These are phyloP conservation scores for Yarrowia sp. DNA, from an alignment of 805 yeast genomes.

Conservation along the genomic window DNA sequence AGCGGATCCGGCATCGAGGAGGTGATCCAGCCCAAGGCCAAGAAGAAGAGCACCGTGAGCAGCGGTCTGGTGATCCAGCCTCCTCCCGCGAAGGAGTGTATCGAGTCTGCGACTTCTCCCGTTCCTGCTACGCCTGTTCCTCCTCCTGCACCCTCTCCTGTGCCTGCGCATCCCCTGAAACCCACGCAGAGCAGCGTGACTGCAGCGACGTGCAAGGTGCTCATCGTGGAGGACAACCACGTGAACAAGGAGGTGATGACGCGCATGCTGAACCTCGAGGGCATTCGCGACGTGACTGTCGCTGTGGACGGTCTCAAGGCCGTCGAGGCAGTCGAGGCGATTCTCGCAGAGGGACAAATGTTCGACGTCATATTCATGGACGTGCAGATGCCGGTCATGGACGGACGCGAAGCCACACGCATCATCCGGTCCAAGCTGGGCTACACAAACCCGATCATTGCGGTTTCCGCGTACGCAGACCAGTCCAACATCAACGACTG, in stretches of 20 bases:
- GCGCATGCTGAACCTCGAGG: slow-evolving; percentile 84
- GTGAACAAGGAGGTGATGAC: slow-evolving; percentile 93
- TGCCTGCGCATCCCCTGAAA: neutral
- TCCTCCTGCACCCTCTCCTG: neutral
- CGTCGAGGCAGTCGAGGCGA: slow-evolving; percentile 52
- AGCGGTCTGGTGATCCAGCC: neutral
- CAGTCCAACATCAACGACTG: slow-evolving; percentile 85
- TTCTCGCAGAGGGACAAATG: slow-evolving; percentile 35
- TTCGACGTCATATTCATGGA: slow-evolving; percentile 91
- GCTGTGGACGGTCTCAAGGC: slow-evolving; percentile 95
- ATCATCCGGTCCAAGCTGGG: slow-evolving; percentile 62
- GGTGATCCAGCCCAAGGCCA: neutral
- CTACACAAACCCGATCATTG: slow-evolving; percentile 76
- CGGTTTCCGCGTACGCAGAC: slow-evolving; percentile 93
- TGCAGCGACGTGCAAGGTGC: slow-evolving; percentile 43
- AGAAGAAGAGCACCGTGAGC: neutral
- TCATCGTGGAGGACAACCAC: slow-evolving; percentile 90
- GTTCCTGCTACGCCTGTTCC: neutral
- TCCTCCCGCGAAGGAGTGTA: neutral
- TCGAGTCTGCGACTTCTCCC: neutral
- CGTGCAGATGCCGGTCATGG: slow-evolving; percentile 94
- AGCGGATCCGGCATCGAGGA: neutral
- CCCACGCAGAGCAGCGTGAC: neutral
- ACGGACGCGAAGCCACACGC: slow-evolving; percentile 82
- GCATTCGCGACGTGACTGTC: slow-evolving; percentile 63